Base-by-base conservation (phyloP, 768 basidiomycete species). In the Fomitopsis serialis region DNA sequence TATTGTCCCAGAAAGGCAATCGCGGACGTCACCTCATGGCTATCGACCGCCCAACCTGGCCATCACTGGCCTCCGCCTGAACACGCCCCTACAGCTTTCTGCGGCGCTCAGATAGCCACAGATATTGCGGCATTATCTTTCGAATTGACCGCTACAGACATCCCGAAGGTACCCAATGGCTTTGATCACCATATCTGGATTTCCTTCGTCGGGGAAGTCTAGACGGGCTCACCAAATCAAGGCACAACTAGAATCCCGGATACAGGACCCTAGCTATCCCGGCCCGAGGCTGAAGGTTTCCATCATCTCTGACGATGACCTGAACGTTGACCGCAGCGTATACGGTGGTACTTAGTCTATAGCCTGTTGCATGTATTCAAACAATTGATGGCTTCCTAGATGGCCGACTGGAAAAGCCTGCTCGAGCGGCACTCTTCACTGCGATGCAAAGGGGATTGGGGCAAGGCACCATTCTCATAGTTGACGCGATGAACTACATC, bases 401-500 rank as follows among this genome's bases (percentile, higher is more conserved):
- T 58, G 82, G 84, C 58, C 78, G 76, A 42, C 76, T 85, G 4
- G 97, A 99, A 72, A 99, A 98, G 67, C 84, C 89, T 12, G 92
- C 92, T 0, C 78, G 97, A 25, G 91, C 79, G 4, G 76, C 87
- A 11, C 76, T 96, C 21, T 92, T 96, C 67, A 83, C 93, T 1
- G 82, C 90, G 1, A 74, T 94, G 48, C 91, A 87, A 60, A 78
- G 97, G 12, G 76, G 80, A 32, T 76, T 99, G 58, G 76, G 78
- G 22, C 67, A 70, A 34, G 84, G 90, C 61, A 88, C 82, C 0
- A 82, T 98, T 61, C 77, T 97, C 54, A 89, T 99, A 59, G 78
- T 94, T 56, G 97, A 99, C 64, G 82, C 86, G 13, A 78, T 89
- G 60, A 98, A 98, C 65, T 98, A 99, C 70, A 98, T 98, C 78